phyloP scores from a whole-genome alignment of 352 stramenopile genomes.

The Phytopythium vexans region DNA sequence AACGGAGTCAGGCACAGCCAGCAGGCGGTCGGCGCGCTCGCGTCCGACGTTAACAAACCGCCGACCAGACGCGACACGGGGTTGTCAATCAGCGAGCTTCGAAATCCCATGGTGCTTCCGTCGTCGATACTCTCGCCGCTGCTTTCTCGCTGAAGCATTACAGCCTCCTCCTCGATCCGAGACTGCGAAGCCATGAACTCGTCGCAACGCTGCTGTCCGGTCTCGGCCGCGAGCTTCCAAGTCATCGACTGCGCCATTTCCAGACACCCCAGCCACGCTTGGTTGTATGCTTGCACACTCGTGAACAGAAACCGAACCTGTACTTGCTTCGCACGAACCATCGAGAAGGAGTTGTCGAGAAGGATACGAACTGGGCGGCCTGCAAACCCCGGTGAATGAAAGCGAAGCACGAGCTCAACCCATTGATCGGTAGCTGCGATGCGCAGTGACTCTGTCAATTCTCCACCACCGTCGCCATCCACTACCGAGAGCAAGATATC shows the following conservation, averaged over 20 bases:
- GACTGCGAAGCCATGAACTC: constrained; percentile 39
- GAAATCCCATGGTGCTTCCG: constrained; percentile 35
- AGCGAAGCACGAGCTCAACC: constrained; percentile 43
- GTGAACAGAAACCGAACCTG: constrained; percentile 27
- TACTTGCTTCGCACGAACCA: constrained; percentile 62
- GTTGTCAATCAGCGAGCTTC: constrained; percentile 50
- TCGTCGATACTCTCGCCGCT: constrained; percentile 28
- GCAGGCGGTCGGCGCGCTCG: constrained; percentile 23
- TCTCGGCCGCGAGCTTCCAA: constrained; percentile 55
- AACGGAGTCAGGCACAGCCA: constrained; percentile 60
- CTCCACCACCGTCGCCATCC: constrained; percentile 15
- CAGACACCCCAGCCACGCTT: constrained; percentile 55
- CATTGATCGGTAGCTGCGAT: constrained; percentile 43
- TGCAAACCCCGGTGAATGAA: background rate
- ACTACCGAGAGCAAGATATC: constrained; percentile 34
- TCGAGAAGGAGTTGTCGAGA: constrained; percentile 69
- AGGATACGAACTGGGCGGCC: constrained; percentile 18
- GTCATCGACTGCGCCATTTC: constrained; percentile 70
- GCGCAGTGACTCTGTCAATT: constrained; percentile 34
- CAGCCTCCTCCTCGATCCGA: constrained; percentile 40
- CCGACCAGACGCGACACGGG: constrained; percentile 67
- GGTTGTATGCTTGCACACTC: constrained; percentile 20
- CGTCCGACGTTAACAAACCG: constrained; percentile 46
- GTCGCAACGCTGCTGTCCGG: constrained; percentile 33
- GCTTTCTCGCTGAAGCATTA: constrained; percentile 36